Conservation (phyloP, 2,329 filamentous ascomycete genomes). For the Alternaria longipes region DNA sequence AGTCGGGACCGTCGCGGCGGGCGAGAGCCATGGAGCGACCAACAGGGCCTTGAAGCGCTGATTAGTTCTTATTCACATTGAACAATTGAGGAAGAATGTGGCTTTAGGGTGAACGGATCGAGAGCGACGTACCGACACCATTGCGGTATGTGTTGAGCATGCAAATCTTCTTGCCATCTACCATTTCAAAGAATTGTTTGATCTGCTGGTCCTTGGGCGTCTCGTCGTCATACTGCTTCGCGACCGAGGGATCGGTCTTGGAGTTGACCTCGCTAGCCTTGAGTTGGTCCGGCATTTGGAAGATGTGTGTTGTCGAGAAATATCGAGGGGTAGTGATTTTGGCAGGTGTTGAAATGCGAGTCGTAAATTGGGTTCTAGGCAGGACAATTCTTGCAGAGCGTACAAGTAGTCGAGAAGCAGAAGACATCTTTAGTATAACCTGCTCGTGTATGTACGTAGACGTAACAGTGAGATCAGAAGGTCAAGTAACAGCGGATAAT, state of each 20-base stretch:
- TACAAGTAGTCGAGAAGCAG: conserved; percentile 25
- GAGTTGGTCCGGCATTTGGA: conserved; percentile 58
- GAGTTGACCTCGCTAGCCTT: conserved; percentile 53
- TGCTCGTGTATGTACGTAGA: conserved; percentile 14
- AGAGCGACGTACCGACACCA: conserved; percentile 47
- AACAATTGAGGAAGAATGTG: background rate
- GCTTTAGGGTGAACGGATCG: background rate
- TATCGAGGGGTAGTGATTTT: conserved; percentile 14
- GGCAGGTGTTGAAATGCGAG: background rate
- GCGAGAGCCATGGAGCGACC: conserved; percentile 60
- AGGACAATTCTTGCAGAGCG: conserved; percentile 15
- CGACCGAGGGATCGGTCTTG: conserved; percentile 57
- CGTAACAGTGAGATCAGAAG: conserved; percentile 35
- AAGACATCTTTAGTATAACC: conserved; percentile 24
- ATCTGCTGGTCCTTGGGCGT: conserved; percentile 57
- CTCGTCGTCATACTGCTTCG: conserved; percentile 60
- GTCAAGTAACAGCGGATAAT: conserved; percentile 12
- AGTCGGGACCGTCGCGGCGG: conserved; percentile 65
- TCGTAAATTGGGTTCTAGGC: conserved; percentile 14
- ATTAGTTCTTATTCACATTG: background rate
- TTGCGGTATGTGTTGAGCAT: conserved; percentile 55
- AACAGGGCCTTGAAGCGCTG: conserved; percentile 47
- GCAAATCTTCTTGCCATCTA: conserved; percentile 57
- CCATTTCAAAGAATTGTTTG: conserved; percentile 58
- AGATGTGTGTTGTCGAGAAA: conserved; percentile 27